phyloP scores from a whole-genome alignment of 495 filamentous ascomycete genomes.

The Glonium stellatum region DNA sequence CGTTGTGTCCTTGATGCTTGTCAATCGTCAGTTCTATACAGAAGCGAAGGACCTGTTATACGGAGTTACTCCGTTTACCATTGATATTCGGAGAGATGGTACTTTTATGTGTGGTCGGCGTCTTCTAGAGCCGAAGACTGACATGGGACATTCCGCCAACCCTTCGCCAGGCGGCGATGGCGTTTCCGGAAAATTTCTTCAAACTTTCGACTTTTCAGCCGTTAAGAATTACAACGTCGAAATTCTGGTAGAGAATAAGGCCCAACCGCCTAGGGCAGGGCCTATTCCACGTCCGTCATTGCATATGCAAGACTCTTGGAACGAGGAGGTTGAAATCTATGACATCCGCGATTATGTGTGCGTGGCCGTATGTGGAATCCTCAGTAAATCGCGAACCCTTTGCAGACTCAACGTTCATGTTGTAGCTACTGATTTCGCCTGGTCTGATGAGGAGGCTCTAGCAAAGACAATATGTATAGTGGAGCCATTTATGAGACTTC shows the following conservation, averaged over 20 bases:
- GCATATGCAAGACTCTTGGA: constrained; percentile 3
- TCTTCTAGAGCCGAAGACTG: constrained; percentile 16
- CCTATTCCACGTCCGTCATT: neutral
- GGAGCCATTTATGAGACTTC: constrained; percentile 23
- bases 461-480: constrained; percentile 13
- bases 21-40: constrained; percentile 14
- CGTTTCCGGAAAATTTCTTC: constrained; percentile 9
- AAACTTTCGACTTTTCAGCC: constrained; percentile 13
- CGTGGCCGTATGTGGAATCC: constrained; percentile 18
- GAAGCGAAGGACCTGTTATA: constrained; percentile 23
- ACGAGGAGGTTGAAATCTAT: constrained; percentile 29
- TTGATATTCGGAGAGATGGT: constrained; percentile 25
- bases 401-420: constrained; percentile 20
- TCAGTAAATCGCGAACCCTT: constrained; percentile 17
- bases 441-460: constrained; percentile 16
- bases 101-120: constrained; percentile 26
- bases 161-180: constrained; percentile 5
- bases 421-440: constrained; percentile 16
- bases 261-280: neutral
- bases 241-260: constrained; percentile 22
- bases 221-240: constrained; percentile 27
- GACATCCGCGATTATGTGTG: constrained; percentile 26
- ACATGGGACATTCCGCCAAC: constrained; percentile 14
- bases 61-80: constrained; percentile 16
- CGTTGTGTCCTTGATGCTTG: constrained; percentile 9